Evolutionary conservation across 306 rosid species (phyloP).

Genomic region (Pueraria montana): DNA sequence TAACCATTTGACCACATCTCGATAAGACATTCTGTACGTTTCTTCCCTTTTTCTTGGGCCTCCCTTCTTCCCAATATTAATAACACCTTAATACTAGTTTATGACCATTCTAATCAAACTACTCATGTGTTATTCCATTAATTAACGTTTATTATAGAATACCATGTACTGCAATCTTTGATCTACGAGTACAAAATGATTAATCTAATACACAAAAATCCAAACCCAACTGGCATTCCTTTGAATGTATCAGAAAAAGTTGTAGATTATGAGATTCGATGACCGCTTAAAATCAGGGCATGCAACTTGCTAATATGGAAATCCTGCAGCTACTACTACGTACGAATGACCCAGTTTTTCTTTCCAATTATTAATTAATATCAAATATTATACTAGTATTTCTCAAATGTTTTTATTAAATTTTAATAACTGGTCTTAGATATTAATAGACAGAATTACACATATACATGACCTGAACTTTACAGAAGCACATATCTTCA

Average conservation of each 20-base stretch:
- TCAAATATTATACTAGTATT: slow-evolving; percentile 5
- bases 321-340: background rate
- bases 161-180: slow-evolving; percentile 32
- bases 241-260: slow-evolving; percentile 62
- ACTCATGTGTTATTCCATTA: slow-evolving; percentile 24
- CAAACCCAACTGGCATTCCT: slow-evolving; percentile 72
- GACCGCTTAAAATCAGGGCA: slow-evolving; percentile 39
- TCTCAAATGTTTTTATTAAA: background rate
- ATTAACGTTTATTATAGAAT: slow-evolving; percentile 3
- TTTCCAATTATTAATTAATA: background rate
- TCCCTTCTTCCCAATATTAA: slow-evolving; percentile 51
- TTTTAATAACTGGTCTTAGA: background rate
- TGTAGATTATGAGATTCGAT: slow-evolving; percentile 59
- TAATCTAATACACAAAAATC: slow-evolving; percentile 47
- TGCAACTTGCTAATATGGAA: slow-evolving; percentile 45
- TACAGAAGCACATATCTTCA: background rate
- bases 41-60: slow-evolving; percentile 51
- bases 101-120: background rate
- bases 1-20: slow-evolving; percentile 54
- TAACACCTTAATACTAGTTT: slow-evolving; percentile 37
- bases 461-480: background rate
- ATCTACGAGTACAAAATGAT: slow-evolving; percentile 27
- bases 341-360: background rate
- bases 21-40: slow-evolving; percentile 66
- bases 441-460: background rate